Evolutionary conservation across 164 flowering plant species (phyloP), one percentile per base, ranked within the genome.

Genomic region (Sextonia rubra): DNA sequence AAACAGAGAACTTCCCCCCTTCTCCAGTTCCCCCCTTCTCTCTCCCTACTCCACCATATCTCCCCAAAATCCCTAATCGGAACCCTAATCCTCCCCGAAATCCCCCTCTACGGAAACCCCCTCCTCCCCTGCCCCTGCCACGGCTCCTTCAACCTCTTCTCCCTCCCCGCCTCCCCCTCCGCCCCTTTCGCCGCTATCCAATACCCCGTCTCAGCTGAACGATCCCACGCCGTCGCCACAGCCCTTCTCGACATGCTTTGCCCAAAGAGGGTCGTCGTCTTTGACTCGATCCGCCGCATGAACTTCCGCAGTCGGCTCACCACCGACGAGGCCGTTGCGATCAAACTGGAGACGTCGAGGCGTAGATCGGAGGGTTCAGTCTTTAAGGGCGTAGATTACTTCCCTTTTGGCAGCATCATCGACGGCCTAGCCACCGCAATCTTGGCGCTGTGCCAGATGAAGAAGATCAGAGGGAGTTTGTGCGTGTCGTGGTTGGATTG

Each of bases 271-370:
- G 73, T 70, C 22, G 27, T 75, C 30, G 30, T 75, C 23, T 56
- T 75, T 12, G 72, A 56, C 17, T 70, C 77, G 23, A 25, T 75
- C 66, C 77, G 64, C 70, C 64, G 77, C 22, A 22, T 30, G 64
- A 70, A 75, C 58, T 75, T 63, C 64, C 71, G 73, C 22, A 73
- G 77, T 17, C 64, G 23, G 52, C 64, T 70, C 55, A 25, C 69
- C 30, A 12, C 48, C 6, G 77, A 75, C 17, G 77, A 75, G 12
- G n/a, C 52, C 12, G 56, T 75, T 15, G 69, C 64, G 23, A 64
- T 63, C 49, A 75, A 75, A 73, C 56, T 75, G 20, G 77, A 75
- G 66, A 75, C 77, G 17, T 69, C 69, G 64, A 52, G 70, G 73
- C 77, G 70, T 73, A 70, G 73, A 64, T 7, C 69, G 3, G 77